These are phyloP conservation scores for Dioscorea zingiberensis DNA, from an alignment of 106 monocot genomes.

Conservation along the genomic window DNA sequence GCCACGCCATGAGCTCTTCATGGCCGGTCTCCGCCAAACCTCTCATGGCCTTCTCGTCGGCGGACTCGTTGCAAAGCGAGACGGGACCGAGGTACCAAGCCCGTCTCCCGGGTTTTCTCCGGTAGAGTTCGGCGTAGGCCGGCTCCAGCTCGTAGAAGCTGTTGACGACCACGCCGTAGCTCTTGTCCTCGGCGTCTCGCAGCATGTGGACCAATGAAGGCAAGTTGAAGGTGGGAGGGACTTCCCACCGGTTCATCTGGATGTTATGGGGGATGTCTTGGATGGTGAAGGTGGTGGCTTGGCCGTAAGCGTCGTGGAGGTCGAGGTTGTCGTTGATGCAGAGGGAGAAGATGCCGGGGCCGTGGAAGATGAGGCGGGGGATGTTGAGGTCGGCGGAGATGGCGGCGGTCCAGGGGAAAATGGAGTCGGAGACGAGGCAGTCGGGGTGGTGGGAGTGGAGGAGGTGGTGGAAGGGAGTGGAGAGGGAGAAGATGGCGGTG, in stretches of 20 bases:
- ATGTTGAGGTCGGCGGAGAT: not conserved
- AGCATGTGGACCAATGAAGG: not conserved
- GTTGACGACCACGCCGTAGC: not conserved
- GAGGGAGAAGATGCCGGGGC: slow-evolving; percentile 4
- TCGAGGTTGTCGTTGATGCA: not conserved
- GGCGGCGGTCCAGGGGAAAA: slow-evolving; percentile 6
- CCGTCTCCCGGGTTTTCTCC: not conserved
- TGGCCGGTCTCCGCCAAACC: no score
- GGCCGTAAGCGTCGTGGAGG: not conserved
- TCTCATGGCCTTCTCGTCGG: not conserved
- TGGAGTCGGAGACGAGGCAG: slow-evolving; percentile 6
- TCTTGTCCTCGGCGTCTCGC: not conserved
- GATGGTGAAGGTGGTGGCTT: not conserved
- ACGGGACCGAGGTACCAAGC: not conserved
- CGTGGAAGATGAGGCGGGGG: slow-evolving; percentile 11
- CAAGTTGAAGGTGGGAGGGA: not conserved
- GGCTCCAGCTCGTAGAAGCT: slow-evolving; percentile 8
- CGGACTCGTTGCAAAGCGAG: not conserved
- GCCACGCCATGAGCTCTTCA: not conserved
- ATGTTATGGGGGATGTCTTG: not conserved
- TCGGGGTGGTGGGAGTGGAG: not conserved
- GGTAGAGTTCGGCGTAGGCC: not conserved
- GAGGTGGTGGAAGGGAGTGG: not conserved
- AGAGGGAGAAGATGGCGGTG: not conserved
- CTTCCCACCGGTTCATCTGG: not conserved